Percentiles rank a stretch among this genome's conserved stretches.
phyloP scores from a whole-genome alignment of 148 eudicot species.

The Camellia granthamiana region DNA sequence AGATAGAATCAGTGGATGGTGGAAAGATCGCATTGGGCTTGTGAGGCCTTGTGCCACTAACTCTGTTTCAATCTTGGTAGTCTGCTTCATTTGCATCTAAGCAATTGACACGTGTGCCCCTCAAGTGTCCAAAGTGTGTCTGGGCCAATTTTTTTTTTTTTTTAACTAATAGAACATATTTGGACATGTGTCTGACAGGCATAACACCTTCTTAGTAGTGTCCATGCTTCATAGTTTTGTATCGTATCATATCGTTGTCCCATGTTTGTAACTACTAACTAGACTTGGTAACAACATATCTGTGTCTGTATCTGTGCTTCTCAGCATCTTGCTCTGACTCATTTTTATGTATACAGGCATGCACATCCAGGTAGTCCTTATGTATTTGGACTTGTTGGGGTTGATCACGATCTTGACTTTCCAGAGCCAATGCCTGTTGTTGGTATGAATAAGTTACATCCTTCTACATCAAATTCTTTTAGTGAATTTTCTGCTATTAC shows the following conservation, averaged over 20 bases:
- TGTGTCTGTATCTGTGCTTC: not conserved
- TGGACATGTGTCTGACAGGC: too few species aligned
- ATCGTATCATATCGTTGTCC: not conserved
- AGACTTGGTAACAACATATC: not conserved
- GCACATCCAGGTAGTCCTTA: constrained; percentile 99
- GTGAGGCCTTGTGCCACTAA: too few species aligned
- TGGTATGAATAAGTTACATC: constrained; percentile 48
- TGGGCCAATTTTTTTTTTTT: too few species aligned
- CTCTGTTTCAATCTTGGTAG: too few species aligned
- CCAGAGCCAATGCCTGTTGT: constrained; percentile 98
- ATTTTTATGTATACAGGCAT: constrained; percentile 52
- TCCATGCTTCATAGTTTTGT: not conserved
- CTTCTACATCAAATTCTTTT: not conserved
- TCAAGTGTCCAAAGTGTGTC: too few species aligned
- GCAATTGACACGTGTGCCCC: too few species aligned
- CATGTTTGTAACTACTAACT: not conserved
- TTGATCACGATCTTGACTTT: constrained; percentile 89
- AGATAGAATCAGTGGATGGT: too few species aligned
- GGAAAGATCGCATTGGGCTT: too few species aligned
- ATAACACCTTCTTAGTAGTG: not conserved
- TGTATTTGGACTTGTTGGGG: constrained; percentile 91
- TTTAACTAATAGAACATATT: too few species aligned
- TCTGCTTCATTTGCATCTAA: too few species aligned
- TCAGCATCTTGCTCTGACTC: constrained; percentile 16
- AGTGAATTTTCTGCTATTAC: not conserved